Percentiles rank a stretch among this genome's conserved stretches.
These are phyloP conservation scores for Raddia distichophylla DNA, from an alignment of 176 grass and related monocot species.

Conservation along the genomic window DNA sequence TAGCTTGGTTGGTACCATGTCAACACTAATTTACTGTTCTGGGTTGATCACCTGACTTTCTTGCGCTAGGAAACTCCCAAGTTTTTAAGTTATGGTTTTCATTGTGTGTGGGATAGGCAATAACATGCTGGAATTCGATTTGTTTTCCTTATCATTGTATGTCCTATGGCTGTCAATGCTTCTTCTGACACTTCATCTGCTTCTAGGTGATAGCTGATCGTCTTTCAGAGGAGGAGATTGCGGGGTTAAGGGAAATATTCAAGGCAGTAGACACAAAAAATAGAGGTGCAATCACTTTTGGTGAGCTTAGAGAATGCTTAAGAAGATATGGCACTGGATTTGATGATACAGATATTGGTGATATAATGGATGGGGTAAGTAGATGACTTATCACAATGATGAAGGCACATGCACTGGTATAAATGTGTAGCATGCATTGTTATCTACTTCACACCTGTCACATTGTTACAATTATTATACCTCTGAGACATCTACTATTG, in stretches of 20 bases:
- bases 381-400: not conserved
- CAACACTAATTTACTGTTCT: not conserved
- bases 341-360: conserved; percentile 59
- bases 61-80: not conserved
- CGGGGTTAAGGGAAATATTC: conserved; percentile 93
- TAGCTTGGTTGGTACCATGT: not conserved
- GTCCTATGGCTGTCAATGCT: not conserved
- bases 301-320: conserved; percentile 80
- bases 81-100: not conserved
- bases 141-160: not conserved
- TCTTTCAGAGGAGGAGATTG: conserved; percentile 96
- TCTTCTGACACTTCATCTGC: conserved; percentile 20
- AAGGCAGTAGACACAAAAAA: conserved; percentile 75
- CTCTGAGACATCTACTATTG: not conserved
- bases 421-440: not conserved
- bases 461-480: not conserved
- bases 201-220: conserved; percentile 85
- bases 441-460: not conserved
- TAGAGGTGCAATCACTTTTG: conserved; percentile 77
- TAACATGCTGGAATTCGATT: not conserved
- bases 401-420: not conserved
- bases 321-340: conserved; percentile 77
- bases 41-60: conserved; percentile 7
- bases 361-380: conserved; percentile 84
- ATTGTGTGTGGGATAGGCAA: conserved; percentile 17